These are phyloP conservation scores for Rubia balearica DNA, from an alignment of 305 asterid species.

Conservation along the genomic window DNA sequence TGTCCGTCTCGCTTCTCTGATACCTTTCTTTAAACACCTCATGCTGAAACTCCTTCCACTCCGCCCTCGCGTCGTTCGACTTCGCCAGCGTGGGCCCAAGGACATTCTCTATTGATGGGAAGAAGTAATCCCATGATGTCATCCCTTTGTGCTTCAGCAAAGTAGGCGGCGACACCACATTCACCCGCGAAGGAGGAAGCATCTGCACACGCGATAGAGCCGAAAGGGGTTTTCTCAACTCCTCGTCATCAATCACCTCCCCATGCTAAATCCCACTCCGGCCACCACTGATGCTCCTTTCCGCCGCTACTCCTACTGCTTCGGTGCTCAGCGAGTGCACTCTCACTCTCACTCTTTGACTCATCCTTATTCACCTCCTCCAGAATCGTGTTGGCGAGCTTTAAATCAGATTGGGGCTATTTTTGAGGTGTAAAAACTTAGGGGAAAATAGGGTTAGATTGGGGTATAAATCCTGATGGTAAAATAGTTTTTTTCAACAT, in stretches of 20 bases:
- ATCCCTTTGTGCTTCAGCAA: conserved; percentile 33
- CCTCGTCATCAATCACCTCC: conserved; percentile 38
- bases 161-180: conserved; percentile 30
- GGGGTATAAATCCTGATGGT: too few relatives aligned
- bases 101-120: conserved; percentile 45
- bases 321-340: conserved; percentile 54
- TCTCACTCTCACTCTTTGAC: conserved; percentile 42
- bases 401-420: conserved; percentile 35
- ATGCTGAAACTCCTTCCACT: conserved; percentile 55
- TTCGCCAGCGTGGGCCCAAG: conserved; percentile 65
- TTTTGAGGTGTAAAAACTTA: too few relatives aligned
- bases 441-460: too few relatives aligned
- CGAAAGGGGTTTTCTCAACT: conserved; percentile 32
- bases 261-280: conserved; percentile 37
- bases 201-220: conserved; percentile 16
- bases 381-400: conserved; percentile 42
- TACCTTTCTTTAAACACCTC: conserved; percentile 51
- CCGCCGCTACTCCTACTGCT: conserved; percentile 41
- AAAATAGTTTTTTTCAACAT: too few relatives aligned
- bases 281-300: conserved; percentile 25
- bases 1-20: conserved; percentile 43
- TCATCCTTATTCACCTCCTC: conserved; percentile 77
- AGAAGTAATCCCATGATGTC: conserved; percentile 67
- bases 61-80: conserved; percentile 44
- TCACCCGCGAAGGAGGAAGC: conserved; percentile 31